Evolutionary conservation across 805 yeast species (phyloP).

Genomic region (Yarrowia sp.): DNA sequence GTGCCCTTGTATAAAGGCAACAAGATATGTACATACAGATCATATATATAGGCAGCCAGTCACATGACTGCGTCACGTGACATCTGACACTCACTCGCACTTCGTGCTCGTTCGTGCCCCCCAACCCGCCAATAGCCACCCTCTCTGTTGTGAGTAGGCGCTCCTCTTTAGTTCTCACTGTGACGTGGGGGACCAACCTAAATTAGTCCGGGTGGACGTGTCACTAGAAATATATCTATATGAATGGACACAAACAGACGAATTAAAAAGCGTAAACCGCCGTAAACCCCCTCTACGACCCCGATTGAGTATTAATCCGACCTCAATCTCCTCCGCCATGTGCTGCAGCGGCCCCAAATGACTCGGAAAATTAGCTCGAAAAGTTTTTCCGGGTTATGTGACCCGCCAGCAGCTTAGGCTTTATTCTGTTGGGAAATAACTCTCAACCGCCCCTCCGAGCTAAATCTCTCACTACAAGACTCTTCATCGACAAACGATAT

Average conservation of each 20-base stretch:
- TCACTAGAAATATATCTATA: not conserved
- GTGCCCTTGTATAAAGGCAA: too few species aligned
- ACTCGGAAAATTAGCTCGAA: conserved; percentile 26
- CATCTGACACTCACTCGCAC: not conserved
- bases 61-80: not conserved
- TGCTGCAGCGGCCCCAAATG: not conserved
- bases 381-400: conserved; percentile 26
- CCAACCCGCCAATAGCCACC: conserved; percentile 24
- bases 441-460: conserved; percentile 27
- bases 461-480: conserved; percentile 25
- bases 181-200: conserved; percentile 27
- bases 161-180: not conserved
- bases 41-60: too few species aligned
- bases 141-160: not conserved
- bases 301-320: not conserved
- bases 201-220: conserved; percentile 20
- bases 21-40: too few species aligned
- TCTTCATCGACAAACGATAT: conserved; percentile 19
- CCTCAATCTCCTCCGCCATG: not conserved
- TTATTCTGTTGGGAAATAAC: conserved; percentile 27
- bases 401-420: conserved; percentile 26
- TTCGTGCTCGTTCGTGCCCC: not conserved
- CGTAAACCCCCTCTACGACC: not conserved
- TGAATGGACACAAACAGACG: not conserved
- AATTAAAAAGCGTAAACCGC: not conserved